phyloP scores from a whole-genome alignment of 352 stramenopile species.

The Pythium grandisporangium region DNA sequence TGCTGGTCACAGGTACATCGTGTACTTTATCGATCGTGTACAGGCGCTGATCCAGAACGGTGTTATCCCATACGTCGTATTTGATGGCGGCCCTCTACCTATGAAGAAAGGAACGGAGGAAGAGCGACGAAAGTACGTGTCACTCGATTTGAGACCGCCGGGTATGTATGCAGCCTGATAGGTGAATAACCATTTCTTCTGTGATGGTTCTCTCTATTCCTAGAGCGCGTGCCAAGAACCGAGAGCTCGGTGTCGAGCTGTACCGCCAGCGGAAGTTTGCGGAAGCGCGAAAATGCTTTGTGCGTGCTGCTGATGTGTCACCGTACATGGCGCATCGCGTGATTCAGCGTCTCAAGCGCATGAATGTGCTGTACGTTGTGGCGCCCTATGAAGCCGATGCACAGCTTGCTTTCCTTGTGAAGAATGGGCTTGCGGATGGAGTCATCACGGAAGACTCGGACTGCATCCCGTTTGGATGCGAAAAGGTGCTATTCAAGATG shows the following conservation, averaged over 20 bases:
- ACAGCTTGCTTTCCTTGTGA: conserved; percentile 90
- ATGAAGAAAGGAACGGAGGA: conserved; percentile 79
- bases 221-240: conserved; percentile 64
- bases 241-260: conserved; percentile 45
- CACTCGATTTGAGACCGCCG: too few species aligned
- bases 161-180: neutral
- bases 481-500: conserved; percentile 94
- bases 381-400: conserved; percentile 44
- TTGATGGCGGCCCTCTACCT: conserved; percentile 58
- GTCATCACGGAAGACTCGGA: conserved; percentile 97
- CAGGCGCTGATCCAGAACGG: conserved; percentile 35
- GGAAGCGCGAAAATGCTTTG: conserved; percentile 62
- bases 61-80: conserved; percentile 69
- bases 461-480: conserved; percentile 89
- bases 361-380: conserved; percentile 87
- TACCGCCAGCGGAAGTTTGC: conserved; percentile 43
- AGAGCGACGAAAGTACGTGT: conserved; percentile 49
- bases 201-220: neutral
- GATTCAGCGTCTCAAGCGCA: conserved; percentile 54
- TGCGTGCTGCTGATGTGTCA: conserved; percentile 63
- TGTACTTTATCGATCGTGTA: conserved; percentile 66
- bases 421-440: conserved; percentile 75
- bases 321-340: conserved; percentile 75
- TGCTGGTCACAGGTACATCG: conserved; percentile 43
- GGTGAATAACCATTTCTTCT: neutral